phyloP scores from a whole-genome alignment of 2,329 filamentous ascomycete genomes.

The Penicillium sp. region DNA sequence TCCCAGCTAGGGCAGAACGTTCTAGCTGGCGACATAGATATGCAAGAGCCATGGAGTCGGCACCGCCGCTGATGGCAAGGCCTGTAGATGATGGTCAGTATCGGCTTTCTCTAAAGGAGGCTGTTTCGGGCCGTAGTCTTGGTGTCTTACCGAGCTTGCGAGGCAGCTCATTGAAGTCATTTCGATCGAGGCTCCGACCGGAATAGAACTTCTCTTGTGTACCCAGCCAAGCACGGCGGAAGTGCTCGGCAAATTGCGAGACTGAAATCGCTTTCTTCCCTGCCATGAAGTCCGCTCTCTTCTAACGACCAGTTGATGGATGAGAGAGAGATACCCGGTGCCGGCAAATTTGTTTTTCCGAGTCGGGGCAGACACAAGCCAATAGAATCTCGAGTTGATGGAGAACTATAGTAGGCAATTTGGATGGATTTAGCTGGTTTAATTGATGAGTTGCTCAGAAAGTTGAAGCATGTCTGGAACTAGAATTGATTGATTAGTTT shows the following conservation, averaged over 20 bases:
- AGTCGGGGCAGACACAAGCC: background rate
- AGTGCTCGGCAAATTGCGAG: slow-evolving; percentile 38
- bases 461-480: too few species aligned
- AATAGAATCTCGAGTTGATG: background rate
- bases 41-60: slow-evolving; percentile 97
- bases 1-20: slow-evolving; percentile 37
- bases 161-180: slow-evolving; percentile 29
- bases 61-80: slow-evolving; percentile 87
- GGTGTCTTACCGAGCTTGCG: slow-evolving; percentile 36
- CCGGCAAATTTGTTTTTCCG: slow-evolving; percentile 6
- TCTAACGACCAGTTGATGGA: background rate
- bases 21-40: slow-evolving; percentile 66
- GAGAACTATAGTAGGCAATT: background rate
- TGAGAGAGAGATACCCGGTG: background rate
- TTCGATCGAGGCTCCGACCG: slow-evolving; percentile 13
- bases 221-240: slow-evolving; percentile 40
- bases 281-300: slow-evolving; percentile 18
- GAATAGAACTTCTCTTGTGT: slow-evolving; percentile 23
- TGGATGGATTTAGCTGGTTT: background rate
- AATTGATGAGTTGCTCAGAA: background rate
- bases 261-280: slow-evolving; percentile 32
- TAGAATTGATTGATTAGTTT: too few species aligned
- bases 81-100: slow-evolving; percentile 51
- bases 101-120: background rate
- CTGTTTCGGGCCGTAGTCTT: background rate